Evolutionary conservation across 2,329 filamentous ascomycete species (phyloP).

Genomic region (Aspergillus japonicus): DNA sequence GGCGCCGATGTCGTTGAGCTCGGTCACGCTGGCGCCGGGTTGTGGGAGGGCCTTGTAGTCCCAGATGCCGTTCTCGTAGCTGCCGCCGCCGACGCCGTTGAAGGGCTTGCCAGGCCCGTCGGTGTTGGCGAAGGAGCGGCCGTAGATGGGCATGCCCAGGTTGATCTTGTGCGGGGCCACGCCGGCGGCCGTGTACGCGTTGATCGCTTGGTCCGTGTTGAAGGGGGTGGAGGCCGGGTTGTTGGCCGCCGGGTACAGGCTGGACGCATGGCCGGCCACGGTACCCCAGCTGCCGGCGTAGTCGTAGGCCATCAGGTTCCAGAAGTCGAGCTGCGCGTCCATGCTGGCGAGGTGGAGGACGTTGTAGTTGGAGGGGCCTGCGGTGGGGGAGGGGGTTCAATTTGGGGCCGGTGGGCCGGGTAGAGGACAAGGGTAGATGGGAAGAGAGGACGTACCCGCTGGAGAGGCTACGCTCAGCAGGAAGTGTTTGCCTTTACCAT

Average conservation of each 20-base stretch:
- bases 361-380: constrained; percentile 47
- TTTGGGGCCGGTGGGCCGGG: neutral
- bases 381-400: neutral
- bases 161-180: constrained; percentile 73
- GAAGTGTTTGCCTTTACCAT: constrained; percentile 43
- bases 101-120: constrained; percentile 69
- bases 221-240: constrained; percentile 72
- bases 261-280: constrained; percentile 73
- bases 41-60: constrained; percentile 85
- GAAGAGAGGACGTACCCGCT: constrained; percentile 30
- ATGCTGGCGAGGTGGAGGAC: constrained; percentile 45
- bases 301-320: constrained; percentile 77
- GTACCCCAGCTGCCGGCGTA: constrained; percentile 78
- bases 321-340: constrained; percentile 51
- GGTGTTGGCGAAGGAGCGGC: constrained; percentile 78
- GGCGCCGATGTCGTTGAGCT: constrained; percentile 62
- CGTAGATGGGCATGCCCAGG: constrained; percentile 89
- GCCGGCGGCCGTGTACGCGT: constrained; percentile 65
- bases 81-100: constrained; percentile 72
- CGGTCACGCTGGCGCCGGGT: constrained; percentile 59
- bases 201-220: constrained; percentile 68
- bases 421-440: neutral
- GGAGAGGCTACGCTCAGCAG: constrained; percentile 49
- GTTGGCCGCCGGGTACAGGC: constrained; percentile 61
- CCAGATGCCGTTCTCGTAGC: constrained; percentile 81